These are phyloP conservation scores for Penicillium argentinense DNA, from an alignment of 495 filamentous ascomycete genomes.

Conservation along the genomic window DNA sequence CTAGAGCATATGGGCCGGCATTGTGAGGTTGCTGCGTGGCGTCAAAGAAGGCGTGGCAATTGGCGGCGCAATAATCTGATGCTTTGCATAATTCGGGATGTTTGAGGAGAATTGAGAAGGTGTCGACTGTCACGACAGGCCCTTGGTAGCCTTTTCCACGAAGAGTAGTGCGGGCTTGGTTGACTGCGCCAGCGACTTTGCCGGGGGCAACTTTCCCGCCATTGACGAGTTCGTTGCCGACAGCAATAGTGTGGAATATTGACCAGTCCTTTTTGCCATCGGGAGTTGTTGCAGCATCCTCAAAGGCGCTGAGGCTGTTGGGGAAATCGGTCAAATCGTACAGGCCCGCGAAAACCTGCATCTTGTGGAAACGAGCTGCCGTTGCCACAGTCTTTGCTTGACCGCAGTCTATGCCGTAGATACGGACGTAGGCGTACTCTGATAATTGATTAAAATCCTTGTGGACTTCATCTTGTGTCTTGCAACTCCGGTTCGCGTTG, in stretches of 20 bases:
- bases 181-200: conserved; percentile 55
- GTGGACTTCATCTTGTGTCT: conserved; percentile 58
- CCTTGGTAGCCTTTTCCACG: conserved; percentile 65
- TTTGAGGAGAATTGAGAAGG: conserved; percentile 60
- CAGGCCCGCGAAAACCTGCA: conserved; percentile 73
- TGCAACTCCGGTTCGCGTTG: conserved; percentile 64
- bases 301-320: conserved; percentile 52
- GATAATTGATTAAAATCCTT: conserved; percentile 58
- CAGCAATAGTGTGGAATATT: conserved; percentile 63
- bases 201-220: conserved; percentile 49
- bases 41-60: conserved; percentile 86
- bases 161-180: conserved; percentile 55
- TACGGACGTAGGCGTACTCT: conserved; percentile 61
- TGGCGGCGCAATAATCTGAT: conserved; percentile 78
- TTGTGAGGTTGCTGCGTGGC: conserved; percentile 49
- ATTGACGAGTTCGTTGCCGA: conserved; percentile 84
- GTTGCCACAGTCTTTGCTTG: conserved; percentile 60
- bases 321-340: conserved; percentile 61
- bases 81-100: conserved; percentile 70
- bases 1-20: conserved; percentile 63
- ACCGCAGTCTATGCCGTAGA: conserved; percentile 81
- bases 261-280: conserved; percentile 53
- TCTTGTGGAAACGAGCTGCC: conserved; percentile 56
- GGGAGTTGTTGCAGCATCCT: conserved; percentile 45
- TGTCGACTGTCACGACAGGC: conserved; percentile 78